Conservation (phyloP, 352 stramenopile genomes). For the Pythium monospermum region DNA sequence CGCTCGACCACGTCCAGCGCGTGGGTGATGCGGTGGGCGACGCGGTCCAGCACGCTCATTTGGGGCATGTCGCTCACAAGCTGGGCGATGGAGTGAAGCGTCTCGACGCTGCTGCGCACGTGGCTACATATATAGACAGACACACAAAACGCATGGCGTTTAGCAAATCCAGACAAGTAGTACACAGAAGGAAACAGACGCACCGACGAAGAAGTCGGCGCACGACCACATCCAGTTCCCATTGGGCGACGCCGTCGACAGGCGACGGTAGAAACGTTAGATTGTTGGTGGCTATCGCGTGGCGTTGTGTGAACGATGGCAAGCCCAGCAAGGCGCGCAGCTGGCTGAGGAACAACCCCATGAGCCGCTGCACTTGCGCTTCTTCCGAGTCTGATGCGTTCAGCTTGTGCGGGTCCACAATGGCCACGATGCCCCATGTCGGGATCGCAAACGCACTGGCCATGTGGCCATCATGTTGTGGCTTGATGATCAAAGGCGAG, state of each 20-base stretch:
- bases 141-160: background rate
- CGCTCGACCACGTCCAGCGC: constrained; percentile 46
- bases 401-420: constrained; percentile 35
- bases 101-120: constrained; percentile 51
- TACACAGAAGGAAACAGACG: background rate
- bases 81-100: constrained; percentile 64
- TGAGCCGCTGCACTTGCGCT: constrained; percentile 43
- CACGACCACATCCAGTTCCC: constrained; percentile 65
- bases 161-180: background rate
- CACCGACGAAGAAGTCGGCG: constrained; percentile 39
- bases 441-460: constrained; percentile 69
- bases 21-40: constrained; percentile 47
- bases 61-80: constrained; percentile 67
- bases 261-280: constrained; percentile 49
- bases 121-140: constrained; percentile 26
- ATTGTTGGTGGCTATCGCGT: background rate
- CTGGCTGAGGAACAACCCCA: constrained; percentile 64
- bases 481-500: constrained; percentile 50
- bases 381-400: constrained; percentile 3
- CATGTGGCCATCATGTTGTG: constrained; percentile 3
- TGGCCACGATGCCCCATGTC: constrained; percentile 54
- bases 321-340: constrained; percentile 58
- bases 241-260: constrained; percentile 52
- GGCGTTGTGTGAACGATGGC: constrained; percentile 40
- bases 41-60: constrained; percentile 63